Evolutionary conservation across 1,284 basidiomycete genomes (phyloP).

Genomic region (Puccinia triticina): DNA sequence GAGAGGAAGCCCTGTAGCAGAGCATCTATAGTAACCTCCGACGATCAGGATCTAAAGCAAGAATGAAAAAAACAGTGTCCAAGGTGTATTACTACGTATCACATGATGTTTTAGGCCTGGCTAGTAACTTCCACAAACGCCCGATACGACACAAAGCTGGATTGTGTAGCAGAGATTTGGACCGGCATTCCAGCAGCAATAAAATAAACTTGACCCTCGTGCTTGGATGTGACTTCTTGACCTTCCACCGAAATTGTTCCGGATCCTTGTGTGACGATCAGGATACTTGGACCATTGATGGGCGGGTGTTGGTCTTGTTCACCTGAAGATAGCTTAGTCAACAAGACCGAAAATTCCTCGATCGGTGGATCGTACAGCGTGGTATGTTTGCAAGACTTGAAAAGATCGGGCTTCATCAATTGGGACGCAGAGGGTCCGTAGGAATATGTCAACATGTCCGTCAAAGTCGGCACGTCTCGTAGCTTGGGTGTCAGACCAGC

Average conservation of each 20-base stretch:
- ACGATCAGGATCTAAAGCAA: background rate
- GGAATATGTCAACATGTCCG: constrained; percentile 83
- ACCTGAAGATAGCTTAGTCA: constrained; percentile 65
- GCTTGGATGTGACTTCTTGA: constrained; percentile 64
- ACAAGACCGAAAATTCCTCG: constrained; percentile 86
- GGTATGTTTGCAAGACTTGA: constrained; percentile 61
- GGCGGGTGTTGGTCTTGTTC: constrained; percentile 66
- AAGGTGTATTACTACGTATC: background rate
- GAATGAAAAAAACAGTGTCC: background rate
- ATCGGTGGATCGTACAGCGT: constrained; percentile 91
- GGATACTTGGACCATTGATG: constrained; percentile 81
- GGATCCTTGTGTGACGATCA: constrained; percentile 73
- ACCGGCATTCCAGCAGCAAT: constrained; percentile 74
- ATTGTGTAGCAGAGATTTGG: constrained; percentile 62
- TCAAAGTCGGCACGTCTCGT: constrained; percentile 86
- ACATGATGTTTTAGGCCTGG: constrained; percentile 37
- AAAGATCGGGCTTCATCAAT: constrained; percentile 68
- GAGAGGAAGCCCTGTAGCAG: background rate
- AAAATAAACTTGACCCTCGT: constrained; percentile 78
- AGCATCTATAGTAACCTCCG: background rate
- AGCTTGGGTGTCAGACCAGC: constrained; percentile 96
- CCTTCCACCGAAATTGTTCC: constrained; percentile 65
- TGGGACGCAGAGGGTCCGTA: constrained; percentile 72
- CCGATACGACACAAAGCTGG: constrained; percentile 69
- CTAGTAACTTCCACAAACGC: constrained; percentile 68